Evolutionary conservation across 257 asterid species (phyloP).

Genomic region (Eustoma russellianum): DNA sequence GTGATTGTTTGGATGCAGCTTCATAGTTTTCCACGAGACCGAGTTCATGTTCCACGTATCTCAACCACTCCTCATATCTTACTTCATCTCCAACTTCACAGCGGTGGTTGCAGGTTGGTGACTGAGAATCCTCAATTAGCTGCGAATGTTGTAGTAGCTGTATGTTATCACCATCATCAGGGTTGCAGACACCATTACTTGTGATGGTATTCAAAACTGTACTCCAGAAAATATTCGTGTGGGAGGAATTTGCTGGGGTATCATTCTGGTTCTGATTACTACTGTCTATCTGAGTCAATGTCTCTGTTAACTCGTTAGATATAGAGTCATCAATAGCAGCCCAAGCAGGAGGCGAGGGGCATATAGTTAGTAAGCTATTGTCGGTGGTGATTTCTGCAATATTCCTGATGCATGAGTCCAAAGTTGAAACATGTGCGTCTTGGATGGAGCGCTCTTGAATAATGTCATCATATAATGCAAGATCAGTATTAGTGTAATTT

Average conservation of each 20-base stretch:
- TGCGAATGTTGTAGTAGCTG: conserved; percentile 20
- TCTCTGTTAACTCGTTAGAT: too few relatives aligned
- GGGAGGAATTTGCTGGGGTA: conserved; percentile 13
- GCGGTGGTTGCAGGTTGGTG: not conserved
- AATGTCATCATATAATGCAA: not conserved
- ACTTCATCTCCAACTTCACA: conserved; percentile 1
- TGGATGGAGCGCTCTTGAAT: not conserved
- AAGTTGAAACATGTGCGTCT: not conserved
- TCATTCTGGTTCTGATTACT: conserved; percentile 7
- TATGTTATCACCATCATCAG: conserved; percentile 26
- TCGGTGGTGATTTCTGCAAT: too few relatives aligned
- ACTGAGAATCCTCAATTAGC: conserved; percentile 5
- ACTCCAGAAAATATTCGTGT: conserved; percentile 6
- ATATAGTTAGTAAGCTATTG: too few relatives aligned
- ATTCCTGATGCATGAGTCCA: too few relatives aligned
- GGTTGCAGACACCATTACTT: conserved; percentile 6
- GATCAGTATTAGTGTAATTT: too few relatives aligned
- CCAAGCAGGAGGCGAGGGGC: too few relatives aligned
- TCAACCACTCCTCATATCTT: conserved; percentile 37
- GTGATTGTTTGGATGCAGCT: too few relatives aligned
- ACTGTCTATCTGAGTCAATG: not conserved
- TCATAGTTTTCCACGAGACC: conserved; percentile 18
- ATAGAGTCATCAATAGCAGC: too few relatives aligned
- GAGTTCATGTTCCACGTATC: conserved; percentile 43
- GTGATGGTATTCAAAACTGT: conserved; percentile 23